These are phyloP conservation scores for Musa acuminata DNA, from an alignment of 176 grass and related monocot genomes.

Conservation along the genomic window DNA sequence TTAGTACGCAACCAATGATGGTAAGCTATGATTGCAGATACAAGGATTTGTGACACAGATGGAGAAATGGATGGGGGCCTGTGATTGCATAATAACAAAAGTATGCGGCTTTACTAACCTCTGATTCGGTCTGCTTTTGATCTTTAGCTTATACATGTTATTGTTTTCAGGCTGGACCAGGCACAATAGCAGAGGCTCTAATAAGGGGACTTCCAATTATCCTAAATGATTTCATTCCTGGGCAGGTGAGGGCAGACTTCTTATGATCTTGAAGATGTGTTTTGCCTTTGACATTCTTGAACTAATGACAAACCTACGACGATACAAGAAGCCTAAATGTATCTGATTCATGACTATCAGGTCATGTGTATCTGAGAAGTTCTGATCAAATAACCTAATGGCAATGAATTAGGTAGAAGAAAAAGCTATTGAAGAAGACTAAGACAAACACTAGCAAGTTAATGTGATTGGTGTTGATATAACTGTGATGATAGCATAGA, in stretches of 20 bases:
- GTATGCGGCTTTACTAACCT: slow-evolving; percentile 8
- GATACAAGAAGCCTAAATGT: too few species aligned
- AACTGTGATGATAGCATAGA: too few species aligned
- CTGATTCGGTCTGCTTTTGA: too few species aligned
- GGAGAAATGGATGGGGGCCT: slow-evolving; percentile 84
- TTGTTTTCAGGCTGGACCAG: slow-evolving; percentile 63
- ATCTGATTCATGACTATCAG: too few species aligned
- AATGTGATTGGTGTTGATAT: too few species aligned
- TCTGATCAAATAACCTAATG: too few species aligned
- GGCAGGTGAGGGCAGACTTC: slow-evolving; percentile 39
- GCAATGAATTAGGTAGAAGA: too few species aligned
- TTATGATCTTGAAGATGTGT: not conserved
- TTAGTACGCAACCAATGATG: not conserved
- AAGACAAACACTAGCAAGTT: too few species aligned
- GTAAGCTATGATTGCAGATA: slow-evolving; percentile 26
- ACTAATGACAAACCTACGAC: not conserved
- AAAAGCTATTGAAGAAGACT: too few species aligned
- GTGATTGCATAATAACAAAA: slow-evolving; percentile 91
- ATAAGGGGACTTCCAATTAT: slow-evolving; percentile 79
- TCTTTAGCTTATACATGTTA: slow-evolving; percentile 1
- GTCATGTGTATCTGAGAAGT: too few species aligned
- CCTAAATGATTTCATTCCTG: slow-evolving; percentile 80
- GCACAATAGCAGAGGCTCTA: slow-evolving; percentile 78
- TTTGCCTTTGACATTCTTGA: not conserved
- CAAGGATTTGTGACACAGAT: slow-evolving; percentile 79